These are phyloP conservation scores for Lagenidium sp. DNA, from an alignment of 352 stramenopile species.

Conservation along the genomic window DNA sequence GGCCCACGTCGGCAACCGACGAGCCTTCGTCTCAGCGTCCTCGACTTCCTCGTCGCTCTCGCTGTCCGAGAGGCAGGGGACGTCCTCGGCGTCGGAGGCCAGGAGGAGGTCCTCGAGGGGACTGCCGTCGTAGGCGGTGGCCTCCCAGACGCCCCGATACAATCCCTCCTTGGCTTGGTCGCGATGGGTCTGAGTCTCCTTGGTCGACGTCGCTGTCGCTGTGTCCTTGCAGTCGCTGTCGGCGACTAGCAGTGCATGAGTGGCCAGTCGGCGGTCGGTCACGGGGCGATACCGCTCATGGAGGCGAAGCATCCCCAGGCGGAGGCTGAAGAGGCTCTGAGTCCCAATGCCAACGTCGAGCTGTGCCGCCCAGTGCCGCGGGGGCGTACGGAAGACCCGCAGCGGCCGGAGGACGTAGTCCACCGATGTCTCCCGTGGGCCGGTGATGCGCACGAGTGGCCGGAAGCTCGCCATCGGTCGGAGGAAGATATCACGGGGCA, in stretches of 20 bases:
- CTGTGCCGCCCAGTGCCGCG: constrained; percentile 23
- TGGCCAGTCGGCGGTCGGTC: constrained; percentile 9
- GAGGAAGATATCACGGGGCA: constrained; percentile 40
- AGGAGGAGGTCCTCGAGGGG: constrained; percentile 14
- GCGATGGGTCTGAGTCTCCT: too few relatives aligned
- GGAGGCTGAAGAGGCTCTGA: constrained; percentile 20
- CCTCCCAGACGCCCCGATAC: constrained; percentile 36
- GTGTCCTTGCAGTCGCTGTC: not conserved
- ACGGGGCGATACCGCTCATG: constrained; percentile 13
- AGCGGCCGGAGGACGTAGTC: constrained; percentile 34
- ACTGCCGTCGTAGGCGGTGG: too few relatives aligned
- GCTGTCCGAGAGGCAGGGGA: constrained; percentile 61
- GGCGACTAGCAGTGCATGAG: not conserved
- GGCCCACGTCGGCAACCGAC: constrained; percentile 14
- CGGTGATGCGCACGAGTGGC: constrained; percentile 26
- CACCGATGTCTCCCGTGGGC: constrained; percentile 35
- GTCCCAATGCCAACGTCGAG: constrained; percentile 31
- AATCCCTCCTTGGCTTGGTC: not conserved
- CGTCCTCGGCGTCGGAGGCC: constrained; percentile 20
- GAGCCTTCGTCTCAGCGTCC: not conserved
- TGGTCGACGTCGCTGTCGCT: not conserved
- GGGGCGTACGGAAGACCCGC: constrained; percentile 32
- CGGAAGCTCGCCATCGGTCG: constrained; percentile 38
- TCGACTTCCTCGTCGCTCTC: constrained; percentile 56
- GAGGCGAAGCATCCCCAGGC: constrained; percentile 8